Conservation (phyloP, 257 asterid genomes). For the Sherardia arvensis region DNA sequence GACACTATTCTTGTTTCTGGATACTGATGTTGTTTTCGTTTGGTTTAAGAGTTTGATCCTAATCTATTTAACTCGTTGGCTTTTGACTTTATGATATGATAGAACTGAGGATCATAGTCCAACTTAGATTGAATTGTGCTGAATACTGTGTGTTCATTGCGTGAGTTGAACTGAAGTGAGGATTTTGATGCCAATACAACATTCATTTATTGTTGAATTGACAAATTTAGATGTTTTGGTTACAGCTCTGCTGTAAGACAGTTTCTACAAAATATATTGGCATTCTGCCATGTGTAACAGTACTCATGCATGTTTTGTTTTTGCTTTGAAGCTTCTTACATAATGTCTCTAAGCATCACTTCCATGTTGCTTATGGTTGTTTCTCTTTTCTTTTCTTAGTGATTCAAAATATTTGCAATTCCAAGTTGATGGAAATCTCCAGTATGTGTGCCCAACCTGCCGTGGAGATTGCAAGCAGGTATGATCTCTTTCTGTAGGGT, state of each 20-base stretch:
- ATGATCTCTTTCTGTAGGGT: not conserved
- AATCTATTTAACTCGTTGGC: not conserved
- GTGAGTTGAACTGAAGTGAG: not conserved
- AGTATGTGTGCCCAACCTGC: slow-evolving; percentile 79
- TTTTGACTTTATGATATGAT: not conserved
- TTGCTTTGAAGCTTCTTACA: not conserved
- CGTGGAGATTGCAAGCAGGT: slow-evolving; percentile 94
- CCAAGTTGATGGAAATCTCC: slow-evolving; percentile 91
- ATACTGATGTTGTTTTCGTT: not conserved
- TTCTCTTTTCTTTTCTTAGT: slow-evolving; percentile 29
- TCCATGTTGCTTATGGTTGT: slow-evolving; percentile 7
- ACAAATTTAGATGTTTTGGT: not conserved
- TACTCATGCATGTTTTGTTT: not conserved
- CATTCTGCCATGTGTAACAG: not conserved
- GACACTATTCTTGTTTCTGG: not conserved
- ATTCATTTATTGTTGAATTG: not conserved
- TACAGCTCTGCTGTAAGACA: not conserved
- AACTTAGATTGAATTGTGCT: not conserved
- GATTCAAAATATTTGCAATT: slow-evolving; percentile 80
- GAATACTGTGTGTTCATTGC: not conserved
- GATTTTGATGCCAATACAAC: not conserved
- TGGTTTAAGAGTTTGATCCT: not conserved
- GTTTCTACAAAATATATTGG: not conserved
- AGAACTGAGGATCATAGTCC: not conserved
- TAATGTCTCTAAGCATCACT: not conserved